These are phyloP conservation scores for Colletotrichum abscissum DNA, from an alignment of 2,329 filamentous ascomycete genomes.

Conservation along the genomic window DNA sequence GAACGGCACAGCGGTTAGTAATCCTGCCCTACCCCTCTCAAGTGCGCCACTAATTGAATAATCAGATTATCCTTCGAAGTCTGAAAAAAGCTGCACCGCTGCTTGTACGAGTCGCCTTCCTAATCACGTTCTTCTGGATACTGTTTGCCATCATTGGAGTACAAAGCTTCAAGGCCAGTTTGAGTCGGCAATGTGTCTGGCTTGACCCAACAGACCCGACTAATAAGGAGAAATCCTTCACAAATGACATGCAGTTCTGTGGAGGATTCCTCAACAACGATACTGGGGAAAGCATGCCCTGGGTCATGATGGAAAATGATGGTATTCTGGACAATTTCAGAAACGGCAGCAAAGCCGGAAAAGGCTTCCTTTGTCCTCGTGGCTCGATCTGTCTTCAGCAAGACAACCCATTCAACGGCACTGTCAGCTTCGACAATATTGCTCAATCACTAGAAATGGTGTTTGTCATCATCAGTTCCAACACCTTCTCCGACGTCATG, in stretches of 20 bases:
- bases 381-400: conserved; percentile 87
- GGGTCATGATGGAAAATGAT: conserved; percentile 61
- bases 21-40: background rate
- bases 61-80: conserved; percentile 89
- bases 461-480: conserved; percentile 98
- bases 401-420: conserved; percentile 82
- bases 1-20: conserved; percentile 86
- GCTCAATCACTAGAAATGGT: conserved; percentile 91
- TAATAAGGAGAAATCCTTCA: conserved; percentile 67
- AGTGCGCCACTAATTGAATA: conserved; percentile 34
- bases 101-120: conserved; percentile 90
- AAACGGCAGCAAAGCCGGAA: conserved; percentile 66
- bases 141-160: conserved; percentile 96
- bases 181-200: conserved; percentile 84
- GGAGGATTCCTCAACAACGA: conserved; percentile 79
- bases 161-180: conserved; percentile 91
- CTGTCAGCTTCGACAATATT: conserved; percentile 96
- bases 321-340: conserved; percentile 56
- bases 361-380: conserved; percentile 89
- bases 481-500: conserved; percentile 95
- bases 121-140: conserved; percentile 98
- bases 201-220: conserved; percentile 70
- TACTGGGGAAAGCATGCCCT: conserved; percentile 70
- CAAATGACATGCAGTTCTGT: conserved; percentile 80
- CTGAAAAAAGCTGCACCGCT: conserved; percentile 94